Evolutionary conservation across 805 yeast genomes (phyloP).

Genomic region (Metschnikowia reukaufii): DNA sequence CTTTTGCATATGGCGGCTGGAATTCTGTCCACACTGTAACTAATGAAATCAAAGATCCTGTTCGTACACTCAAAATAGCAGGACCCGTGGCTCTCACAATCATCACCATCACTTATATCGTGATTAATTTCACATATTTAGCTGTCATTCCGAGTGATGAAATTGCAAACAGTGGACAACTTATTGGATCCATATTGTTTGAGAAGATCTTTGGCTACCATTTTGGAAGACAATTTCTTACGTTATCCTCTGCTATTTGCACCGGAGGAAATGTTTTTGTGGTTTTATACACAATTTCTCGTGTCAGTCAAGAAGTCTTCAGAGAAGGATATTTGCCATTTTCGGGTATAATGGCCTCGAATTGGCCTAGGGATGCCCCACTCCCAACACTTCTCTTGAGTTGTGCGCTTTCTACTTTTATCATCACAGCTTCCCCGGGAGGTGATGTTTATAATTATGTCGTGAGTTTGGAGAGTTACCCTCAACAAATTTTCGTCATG

Average conservation of each 20-base stretch:
- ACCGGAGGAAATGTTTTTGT: constrained; percentile 65
- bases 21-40: constrained; percentile 59
- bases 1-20: constrained; percentile 66
- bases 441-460: constrained; percentile 54
- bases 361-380: constrained; percentile 58
- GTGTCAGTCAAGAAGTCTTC: constrained; percentile 65
- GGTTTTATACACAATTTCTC: constrained; percentile 55
- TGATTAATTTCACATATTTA: constrained; percentile 57
- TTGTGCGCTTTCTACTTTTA: constrained; percentile 38
- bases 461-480: constrained; percentile 53
- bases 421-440: constrained; percentile 42
- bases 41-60: constrained; percentile 61
- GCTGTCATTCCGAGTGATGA: constrained; percentile 55
- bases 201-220: constrained; percentile 53
- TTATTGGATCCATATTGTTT: constrained; percentile 59
- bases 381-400: constrained; percentile 50
- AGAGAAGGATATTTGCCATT: constrained; percentile 63
- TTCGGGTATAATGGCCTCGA: constrained; percentile 51
- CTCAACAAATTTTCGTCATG: constrained; percentile 49
- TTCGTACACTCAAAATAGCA: constrained; percentile 55
- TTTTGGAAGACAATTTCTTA: constrained; percentile 54
- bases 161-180: constrained; percentile 52
- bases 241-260: constrained; percentile 58
- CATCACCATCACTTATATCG: constrained; percentile 48
- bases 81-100: constrained; percentile 55